Percentiles rank a stretch among this genome's conserved stretches.
phyloP scores from a whole-genome alignment of 805 yeast species.

The Starmera amethionina region DNA sequence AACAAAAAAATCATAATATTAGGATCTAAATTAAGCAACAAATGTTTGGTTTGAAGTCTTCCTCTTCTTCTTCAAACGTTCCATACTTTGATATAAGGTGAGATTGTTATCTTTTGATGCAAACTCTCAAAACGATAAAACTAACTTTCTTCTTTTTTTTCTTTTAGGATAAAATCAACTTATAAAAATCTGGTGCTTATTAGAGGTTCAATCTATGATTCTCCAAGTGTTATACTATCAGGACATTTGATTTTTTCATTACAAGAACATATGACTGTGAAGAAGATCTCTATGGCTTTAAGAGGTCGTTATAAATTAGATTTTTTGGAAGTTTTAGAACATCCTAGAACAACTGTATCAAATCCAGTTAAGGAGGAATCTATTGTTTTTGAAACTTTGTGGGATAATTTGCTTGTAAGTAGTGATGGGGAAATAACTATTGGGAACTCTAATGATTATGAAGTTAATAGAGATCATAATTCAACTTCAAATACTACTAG shows the following conservation, averaged over 20 bases:
- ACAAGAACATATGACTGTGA: constrained; percentile 56
- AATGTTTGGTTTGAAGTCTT: constrained; percentile 17
- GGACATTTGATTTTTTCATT: constrained; percentile 71
- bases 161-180: constrained; percentile 21
- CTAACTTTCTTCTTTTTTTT: not conserved
- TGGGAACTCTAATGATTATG: constrained; percentile 5
- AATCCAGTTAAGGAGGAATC: constrained; percentile 40
- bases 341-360: constrained; percentile 25
- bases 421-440: constrained; percentile 20
- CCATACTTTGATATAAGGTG: constrained; percentile 22
- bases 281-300: constrained; percentile 49
- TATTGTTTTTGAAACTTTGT: constrained; percentile 56
- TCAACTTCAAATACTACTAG: not conserved
- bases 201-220: constrained; percentile 67
- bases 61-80: constrained; percentile 10
- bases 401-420: constrained; percentile 47
- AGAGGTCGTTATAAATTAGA: constrained; percentile 56
- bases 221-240: constrained; percentile 60
- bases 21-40: no score
- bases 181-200: constrained; percentile 59
- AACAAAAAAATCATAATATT: no score
- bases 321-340: constrained; percentile 35
- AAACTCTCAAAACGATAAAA: not conserved
- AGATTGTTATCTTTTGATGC: not conserved
- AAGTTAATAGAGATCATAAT: not conserved